Base-by-base conservation (phyloP, 108 stramenopile species). In the Cyclotella choctawhatcheeana region DNA sequence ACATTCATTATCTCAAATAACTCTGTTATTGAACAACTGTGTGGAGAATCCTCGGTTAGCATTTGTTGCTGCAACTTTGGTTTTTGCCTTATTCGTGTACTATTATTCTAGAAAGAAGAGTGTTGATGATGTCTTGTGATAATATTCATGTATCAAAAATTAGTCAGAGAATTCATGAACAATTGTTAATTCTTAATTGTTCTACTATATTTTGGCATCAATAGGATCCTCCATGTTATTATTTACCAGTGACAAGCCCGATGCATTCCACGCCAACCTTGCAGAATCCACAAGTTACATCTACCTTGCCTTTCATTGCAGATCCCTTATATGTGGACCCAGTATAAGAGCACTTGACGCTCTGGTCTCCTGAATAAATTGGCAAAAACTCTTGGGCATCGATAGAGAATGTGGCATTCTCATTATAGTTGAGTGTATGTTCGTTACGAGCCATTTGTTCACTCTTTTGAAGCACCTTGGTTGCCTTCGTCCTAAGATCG, bases 401-500 rank as follows among this genome's bases (percentile, higher is more conserved):
- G 50, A 99, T 94, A 27, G 55, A 80, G 80, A 99, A 99, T 0
- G 97, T 73, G 73, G 95, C 94, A 40, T 90, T 86, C 71, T 97
- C 97, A 73, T 99, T 97, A 73, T 99, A 99, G 70, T 99, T 93
- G 31, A 99, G 80, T 55, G 86, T 77, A 71, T 95, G 89, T 68
- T 98, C 97, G 74, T 99, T 99, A 18, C 97, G 91, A 30, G 92
- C 99, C 91, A 97, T 95, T 79, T 98, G 96, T 76, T 99, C 97
- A 64, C 89, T 91, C 84, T 97, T 97, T 71, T 97, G 95, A 40
- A 98, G 82, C 2, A 99, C 96, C 85, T 98, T 97, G 37, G 85
- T 86, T 4, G 98, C 74, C 94, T 98, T 99, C 77, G 70, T 63
- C 50, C 89, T 83, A 24, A 97, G 87, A 53, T 97, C 95, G 43